These are phyloP conservation scores for Phaeotremella fagi DNA, from an alignment of 768 basidiomycete genomes.

Conservation along the genomic window DNA sequence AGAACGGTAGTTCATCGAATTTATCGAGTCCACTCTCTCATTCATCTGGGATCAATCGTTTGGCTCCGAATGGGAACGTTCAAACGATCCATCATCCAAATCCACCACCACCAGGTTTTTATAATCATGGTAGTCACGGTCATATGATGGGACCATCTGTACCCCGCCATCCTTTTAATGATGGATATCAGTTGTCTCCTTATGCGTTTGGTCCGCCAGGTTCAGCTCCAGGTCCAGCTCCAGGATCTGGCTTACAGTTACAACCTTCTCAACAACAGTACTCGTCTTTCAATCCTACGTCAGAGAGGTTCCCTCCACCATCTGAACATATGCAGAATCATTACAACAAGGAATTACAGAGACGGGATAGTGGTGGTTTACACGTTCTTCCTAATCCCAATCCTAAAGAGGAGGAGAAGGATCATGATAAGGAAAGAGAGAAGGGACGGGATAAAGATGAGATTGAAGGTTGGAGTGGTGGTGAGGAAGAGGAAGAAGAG, in stretches of 20 bases:
- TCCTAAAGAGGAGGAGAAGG: not conserved
- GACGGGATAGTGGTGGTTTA: not conserved
- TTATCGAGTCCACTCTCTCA: not conserved
- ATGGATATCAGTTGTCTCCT: constrained; percentile 2
- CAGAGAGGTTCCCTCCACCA: not conserved
- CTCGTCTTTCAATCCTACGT: too few species aligned
- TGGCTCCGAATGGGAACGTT: too few species aligned
- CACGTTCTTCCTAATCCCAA: too few species aligned
- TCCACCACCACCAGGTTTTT: too few species aligned
- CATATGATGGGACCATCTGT: too few species aligned
- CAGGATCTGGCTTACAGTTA: constrained; percentile 2
- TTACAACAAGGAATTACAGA: not conserved
- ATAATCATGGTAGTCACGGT: too few species aligned
- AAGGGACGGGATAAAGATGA: constrained; percentile 7
- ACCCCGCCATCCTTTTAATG: not conserved
- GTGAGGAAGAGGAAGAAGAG: constrained; percentile 18
- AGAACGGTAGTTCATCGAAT: not conserved
- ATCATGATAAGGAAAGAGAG: constrained; percentile 9
- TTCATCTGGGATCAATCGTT: not conserved
- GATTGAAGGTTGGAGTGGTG: not conserved
- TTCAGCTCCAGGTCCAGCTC: too few species aligned
- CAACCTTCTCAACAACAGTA: too few species aligned
- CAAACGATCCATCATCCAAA: too few species aligned
- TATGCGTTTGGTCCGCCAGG: too few species aligned
- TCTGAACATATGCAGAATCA: not conserved